Conservation (phyloP, 2,329 filamentous ascomycete genomes). For the Penicillium capsulatum region DNA sequence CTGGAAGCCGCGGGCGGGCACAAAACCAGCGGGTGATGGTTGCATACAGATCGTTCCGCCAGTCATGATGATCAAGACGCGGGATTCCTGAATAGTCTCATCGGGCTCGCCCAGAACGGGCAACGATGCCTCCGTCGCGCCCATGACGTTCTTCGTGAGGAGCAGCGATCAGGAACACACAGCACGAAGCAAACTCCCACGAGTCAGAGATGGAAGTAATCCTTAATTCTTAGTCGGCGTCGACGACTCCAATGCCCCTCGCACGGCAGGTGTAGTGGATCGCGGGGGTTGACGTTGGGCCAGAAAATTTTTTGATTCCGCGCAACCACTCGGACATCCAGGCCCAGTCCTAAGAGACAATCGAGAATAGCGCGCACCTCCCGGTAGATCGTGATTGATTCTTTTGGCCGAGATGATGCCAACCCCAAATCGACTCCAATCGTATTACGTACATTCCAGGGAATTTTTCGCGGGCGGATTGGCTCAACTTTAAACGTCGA, state of each 20-base stretch:
- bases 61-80: slow-evolving; percentile 86
- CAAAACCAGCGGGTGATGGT: slow-evolving; percentile 70
- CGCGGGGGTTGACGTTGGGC: slow-evolving; percentile 15
- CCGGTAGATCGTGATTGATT: slow-evolving; percentile 13
- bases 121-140: slow-evolving; percentile 15
- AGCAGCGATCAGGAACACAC: neutral
- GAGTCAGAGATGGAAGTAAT: no score
- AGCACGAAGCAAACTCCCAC: slow-evolving; percentile 2
- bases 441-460: slow-evolving; percentile 20
- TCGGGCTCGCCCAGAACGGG: slow-evolving; percentile 24
- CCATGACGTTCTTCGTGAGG: slow-evolving; percentile 16
- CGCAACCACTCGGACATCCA: neutral
- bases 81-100: slow-evolving; percentile 60
- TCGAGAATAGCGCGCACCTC: neutral
- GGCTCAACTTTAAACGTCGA: slow-evolving; percentile 11
- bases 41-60: slow-evolving; percentile 84
- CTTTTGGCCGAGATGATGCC: slow-evolving; percentile 13
- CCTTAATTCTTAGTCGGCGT: neutral
- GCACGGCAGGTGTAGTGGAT: slow-evolving; percentile 7
- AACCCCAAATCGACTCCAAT: slow-evolving; percentile 16
- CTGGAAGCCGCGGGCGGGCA: slow-evolving; percentile 76
- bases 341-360: neutral
- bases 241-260: slow-evolving; percentile 1
- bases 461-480: slow-evolving; percentile 9
- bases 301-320: slow-evolving; percentile 5